phyloP scores from a whole-genome alignment of 305 asterid species.

The Fraxinus xanthoxyloides region DNA sequence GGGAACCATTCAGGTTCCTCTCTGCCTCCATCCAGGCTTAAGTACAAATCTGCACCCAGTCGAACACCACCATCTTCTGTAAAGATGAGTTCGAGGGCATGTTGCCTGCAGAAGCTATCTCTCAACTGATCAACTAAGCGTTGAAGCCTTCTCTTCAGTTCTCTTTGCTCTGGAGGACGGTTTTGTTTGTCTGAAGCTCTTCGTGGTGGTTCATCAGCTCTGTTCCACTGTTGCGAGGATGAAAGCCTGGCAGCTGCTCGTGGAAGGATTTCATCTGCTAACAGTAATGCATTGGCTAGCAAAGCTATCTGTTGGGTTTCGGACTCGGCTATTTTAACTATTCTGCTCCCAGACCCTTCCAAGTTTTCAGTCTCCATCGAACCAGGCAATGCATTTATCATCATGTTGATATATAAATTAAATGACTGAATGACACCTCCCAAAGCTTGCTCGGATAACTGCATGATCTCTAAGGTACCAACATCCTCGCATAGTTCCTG shows the following conservation, averaged over 20 bases:
- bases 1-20: slow-evolving; percentile 88
- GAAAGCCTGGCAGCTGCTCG: slow-evolving; percentile 65
- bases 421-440: slow-evolving; percentile 73
- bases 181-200: slow-evolving; percentile 38
- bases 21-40: slow-evolving; percentile 54
- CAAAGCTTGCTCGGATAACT: slow-evolving; percentile 59
- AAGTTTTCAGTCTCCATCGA: slow-evolving; percentile 69
- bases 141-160: slow-evolving; percentile 64
- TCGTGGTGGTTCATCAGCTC: slow-evolving; percentile 43
- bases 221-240: slow-evolving; percentile 22
- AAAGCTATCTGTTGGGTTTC: slow-evolving; percentile 67
- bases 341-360: slow-evolving; percentile 62
- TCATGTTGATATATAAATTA: slow-evolving; percentile 53
- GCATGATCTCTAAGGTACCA: slow-evolving; percentile 69
- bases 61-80: slow-evolving; percentile 75
- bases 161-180: slow-evolving; percentile 73
- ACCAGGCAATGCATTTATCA: slow-evolving; percentile 74
- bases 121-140: slow-evolving; percentile 74
- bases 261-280: slow-evolving; percentile 81
- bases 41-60: slow-evolving; percentile 70
- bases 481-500: slow-evolving; percentile 87
- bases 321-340: slow-evolving; percentile 63
- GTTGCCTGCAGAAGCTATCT: slow-evolving; percentile 85
- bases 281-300: slow-evolving; percentile 65
- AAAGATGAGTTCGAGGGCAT: slow-evolving; percentile 80